Percentiles rank a stretch among this genome's conserved stretches.
phyloP scores from a whole-genome alignment of 2,329 filamentous ascomycete species.

The Beauveria sp. region DNA sequence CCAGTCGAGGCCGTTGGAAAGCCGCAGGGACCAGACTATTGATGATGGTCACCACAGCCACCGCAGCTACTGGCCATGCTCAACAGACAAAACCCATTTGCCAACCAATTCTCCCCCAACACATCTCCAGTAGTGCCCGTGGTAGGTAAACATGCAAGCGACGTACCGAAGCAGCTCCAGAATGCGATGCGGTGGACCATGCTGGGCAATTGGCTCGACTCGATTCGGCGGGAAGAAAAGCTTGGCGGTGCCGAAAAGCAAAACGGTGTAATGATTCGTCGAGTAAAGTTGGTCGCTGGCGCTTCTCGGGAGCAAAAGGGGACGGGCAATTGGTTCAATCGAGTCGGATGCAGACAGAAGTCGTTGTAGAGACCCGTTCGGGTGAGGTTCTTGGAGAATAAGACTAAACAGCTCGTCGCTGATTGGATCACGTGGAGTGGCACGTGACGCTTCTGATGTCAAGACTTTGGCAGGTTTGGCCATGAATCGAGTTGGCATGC shows the following conservation, averaged over 20 bases:
- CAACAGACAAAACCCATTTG: not conserved
- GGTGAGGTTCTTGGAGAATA: constrained; percentile 1
- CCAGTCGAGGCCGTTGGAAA: no score
- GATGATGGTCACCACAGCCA: no score
- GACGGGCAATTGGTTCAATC: not conserved
- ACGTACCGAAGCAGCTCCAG: constrained; percentile 87
- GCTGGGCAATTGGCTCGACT: constrained; percentile 21
- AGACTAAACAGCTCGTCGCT: constrained; percentile 16
- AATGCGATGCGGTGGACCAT: constrained; percentile 65
- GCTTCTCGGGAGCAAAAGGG: not conserved
- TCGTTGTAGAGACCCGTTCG: not conserved
- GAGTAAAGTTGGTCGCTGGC: not conserved
- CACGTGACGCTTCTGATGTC: not conserved
- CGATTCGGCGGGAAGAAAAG: not conserved
- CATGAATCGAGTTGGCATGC: not conserved
- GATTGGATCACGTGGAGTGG: constrained; percentile 18
- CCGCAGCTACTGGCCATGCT: not conserved
- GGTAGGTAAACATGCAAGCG: constrained; percentile 2
- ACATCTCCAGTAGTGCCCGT: not conserved
- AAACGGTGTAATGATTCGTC: not conserved
- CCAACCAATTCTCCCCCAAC: not conserved
- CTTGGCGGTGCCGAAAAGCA: not conserved
- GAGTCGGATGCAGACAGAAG: not conserved
- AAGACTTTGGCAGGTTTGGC: not conserved
- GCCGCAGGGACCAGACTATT: no score